Evolutionary conservation across 495 filamentous ascomycete species (phyloP).

Genomic region (Annulohypoxylon stygium): DNA sequence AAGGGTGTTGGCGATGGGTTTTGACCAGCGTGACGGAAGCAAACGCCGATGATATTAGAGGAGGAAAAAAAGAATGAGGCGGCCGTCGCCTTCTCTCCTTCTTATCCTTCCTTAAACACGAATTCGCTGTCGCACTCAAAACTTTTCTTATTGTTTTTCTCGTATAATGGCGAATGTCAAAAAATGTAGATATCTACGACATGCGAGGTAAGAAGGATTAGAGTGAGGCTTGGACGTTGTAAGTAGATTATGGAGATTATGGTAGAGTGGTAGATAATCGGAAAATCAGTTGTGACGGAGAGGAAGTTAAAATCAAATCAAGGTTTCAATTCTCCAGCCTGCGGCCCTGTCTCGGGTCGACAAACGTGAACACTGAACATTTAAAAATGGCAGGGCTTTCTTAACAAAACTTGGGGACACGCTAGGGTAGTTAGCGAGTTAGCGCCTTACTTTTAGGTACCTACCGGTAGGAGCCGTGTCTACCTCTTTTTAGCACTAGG

Average conservation of each 20-base stretch:
- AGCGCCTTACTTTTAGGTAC: constrained; percentile 41
- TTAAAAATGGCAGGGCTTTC: constrained; percentile 42
- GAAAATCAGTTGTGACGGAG: constrained; percentile 34
- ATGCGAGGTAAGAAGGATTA: constrained; percentile 9
- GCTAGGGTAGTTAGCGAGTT: constrained; percentile 42
- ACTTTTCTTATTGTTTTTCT: constrained; percentile 9
- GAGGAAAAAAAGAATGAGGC: constrained; percentile 25
- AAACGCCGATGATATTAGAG: constrained; percentile 8
- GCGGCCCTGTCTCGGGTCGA: constrained; percentile 34
- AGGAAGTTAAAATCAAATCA: constrained; percentile 42
- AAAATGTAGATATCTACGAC: constrained; percentile 22
- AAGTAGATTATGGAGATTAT: constrained; percentile 17
- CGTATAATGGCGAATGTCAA: constrained; percentile 8
- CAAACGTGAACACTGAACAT: constrained; percentile 30
- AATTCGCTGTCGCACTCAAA: constrained; percentile 19
- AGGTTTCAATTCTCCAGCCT: constrained; percentile 38
- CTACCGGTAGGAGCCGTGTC: constrained; percentile 44
- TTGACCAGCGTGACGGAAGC: constrained; percentile 30
- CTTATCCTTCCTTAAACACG: neutral
- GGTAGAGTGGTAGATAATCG: constrained; percentile 21
- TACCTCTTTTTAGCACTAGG: constrained; percentile 28
- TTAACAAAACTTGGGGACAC: constrained; percentile 33
- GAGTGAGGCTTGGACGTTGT: constrained; percentile 32
- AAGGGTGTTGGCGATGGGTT: constrained; percentile 22
- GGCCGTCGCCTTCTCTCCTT: constrained; percentile 19